phyloP scores from a whole-genome alignment of 176 grass and related monocot species.

The Oropetium thomaeum region DNA sequence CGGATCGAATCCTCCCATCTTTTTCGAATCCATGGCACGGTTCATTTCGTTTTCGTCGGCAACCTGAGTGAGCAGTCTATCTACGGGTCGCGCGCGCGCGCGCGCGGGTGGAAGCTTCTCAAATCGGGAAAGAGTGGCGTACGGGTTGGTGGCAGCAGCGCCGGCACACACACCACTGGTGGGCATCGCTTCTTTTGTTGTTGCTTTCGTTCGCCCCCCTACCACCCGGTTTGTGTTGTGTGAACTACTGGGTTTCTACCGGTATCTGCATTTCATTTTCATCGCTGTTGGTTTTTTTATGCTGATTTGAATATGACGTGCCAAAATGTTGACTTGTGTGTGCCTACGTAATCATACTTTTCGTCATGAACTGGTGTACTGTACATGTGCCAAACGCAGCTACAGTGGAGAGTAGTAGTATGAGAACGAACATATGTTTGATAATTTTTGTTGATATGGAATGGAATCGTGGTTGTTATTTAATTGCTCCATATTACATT shows the following conservation, averaged over 20 bases:
- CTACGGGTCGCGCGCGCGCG: background rate
- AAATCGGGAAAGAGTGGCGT: conserved; percentile 1
- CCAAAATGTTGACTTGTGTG: background rate
- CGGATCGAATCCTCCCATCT: background rate
- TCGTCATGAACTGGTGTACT: background rate
- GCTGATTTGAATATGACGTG: background rate
- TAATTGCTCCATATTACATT: no score
- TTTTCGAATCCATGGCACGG: background rate
- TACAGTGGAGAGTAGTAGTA: no score
- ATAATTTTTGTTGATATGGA: background rate
- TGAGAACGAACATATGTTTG: background rate
- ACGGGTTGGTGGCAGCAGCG: background rate
- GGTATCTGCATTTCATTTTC: background rate
- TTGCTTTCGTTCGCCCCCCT: background rate
- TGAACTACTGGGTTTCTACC: background rate
- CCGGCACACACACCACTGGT: no score
- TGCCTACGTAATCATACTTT: background rate
- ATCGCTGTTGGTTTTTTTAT: background rate
- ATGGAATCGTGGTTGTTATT: background rate
- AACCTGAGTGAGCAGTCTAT: background rate
- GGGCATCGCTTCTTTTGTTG: background rate
- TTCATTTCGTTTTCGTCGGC: background rate
- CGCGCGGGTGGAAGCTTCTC: conserved; percentile 33
- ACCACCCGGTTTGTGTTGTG: background rate
- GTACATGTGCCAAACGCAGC: background rate